These are phyloP conservation scores for Serendipita sp. DNA, from an alignment of 768 basidiomycete species.

Conservation along the genomic window DNA sequence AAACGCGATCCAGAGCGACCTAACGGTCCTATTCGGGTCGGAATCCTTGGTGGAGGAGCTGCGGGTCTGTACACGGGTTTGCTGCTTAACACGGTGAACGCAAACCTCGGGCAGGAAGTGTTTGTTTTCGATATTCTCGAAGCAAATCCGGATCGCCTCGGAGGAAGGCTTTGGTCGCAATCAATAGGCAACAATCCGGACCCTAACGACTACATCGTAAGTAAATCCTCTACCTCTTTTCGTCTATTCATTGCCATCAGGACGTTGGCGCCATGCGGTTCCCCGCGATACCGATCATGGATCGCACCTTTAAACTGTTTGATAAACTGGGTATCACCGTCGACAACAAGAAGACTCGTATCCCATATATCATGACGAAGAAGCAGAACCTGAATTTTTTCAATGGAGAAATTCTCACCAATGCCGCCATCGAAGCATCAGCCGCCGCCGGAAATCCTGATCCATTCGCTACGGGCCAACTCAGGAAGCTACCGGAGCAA, in stretches of 20 bases:
- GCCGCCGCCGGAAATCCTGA: not conserved
- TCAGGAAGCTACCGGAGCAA: not conserved
- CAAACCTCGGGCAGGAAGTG: not conserved
- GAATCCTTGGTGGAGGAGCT: slow-evolving; percentile 11
- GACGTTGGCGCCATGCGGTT: slow-evolving; percentile 14
- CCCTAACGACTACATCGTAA: slow-evolving; percentile 10
- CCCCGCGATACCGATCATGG: slow-evolving; percentile 9
- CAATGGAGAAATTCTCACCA: not conserved
- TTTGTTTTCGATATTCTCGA: slow-evolving; percentile 12
- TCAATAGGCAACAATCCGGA: not conserved
- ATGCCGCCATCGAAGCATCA: not conserved
- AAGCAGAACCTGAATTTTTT: not conserved
- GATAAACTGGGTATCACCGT: not conserved
- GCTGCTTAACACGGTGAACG: slow-evolving; percentile 5
- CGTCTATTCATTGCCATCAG: not conserved
- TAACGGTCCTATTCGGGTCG: not conserved
- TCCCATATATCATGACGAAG: not conserved
- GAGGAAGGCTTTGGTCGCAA: slow-evolving; percentile 11
- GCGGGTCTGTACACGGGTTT: slow-evolving; percentile 12
- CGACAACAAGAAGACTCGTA: not conserved
- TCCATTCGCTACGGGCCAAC: not conserved
- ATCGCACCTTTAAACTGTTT: slow-evolving; percentile 9
- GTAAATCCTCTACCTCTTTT: not conserved
- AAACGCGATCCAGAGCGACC: not conserved
- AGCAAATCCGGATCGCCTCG: slow-evolving; percentile 8